These are phyloP conservation scores for Orbilia ellipsospora DNA, from an alignment of 2,329 filamentous ascomycete species.

Conservation along the genomic window DNA sequence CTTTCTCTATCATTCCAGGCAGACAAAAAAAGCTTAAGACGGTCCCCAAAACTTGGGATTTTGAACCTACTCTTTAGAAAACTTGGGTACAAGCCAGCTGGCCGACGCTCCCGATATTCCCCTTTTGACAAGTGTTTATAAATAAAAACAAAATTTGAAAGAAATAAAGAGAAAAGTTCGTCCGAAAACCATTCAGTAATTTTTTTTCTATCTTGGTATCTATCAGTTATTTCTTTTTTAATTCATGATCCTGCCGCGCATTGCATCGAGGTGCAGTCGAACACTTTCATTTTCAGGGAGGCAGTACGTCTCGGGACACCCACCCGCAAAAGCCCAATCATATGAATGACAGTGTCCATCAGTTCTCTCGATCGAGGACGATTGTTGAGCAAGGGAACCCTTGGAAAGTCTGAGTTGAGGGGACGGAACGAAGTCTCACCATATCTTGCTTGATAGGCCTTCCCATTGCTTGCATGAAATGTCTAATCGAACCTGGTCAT, in stretches of 20 bases:
- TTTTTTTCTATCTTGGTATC: too few species aligned
- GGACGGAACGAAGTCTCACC: conserved; percentile 45
- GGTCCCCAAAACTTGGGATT: conserved; percentile 51
- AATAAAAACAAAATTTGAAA: conserved; percentile 7
- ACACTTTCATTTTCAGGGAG: conserved; percentile 31
- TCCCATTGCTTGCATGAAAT: conserved; percentile 39
- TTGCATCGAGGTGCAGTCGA: conserved; percentile 11
- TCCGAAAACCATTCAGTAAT: conserved; percentile 9
- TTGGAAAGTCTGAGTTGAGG: conserved; percentile 34
- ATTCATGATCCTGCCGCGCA: conserved; percentile 15
- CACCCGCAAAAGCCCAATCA: conserved; percentile 47
- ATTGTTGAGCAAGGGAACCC: conserved; percentile 35
- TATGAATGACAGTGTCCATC: conserved; percentile 19
- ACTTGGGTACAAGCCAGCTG: conserved; percentile 47
- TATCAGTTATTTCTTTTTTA: not conserved
- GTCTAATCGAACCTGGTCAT: conserved; percentile 53
- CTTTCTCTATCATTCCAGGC: conserved; percentile 53
- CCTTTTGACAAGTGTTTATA: conserved; percentile 18
- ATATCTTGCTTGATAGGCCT: conserved; percentile 13
- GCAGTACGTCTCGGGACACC: conserved; percentile 38
- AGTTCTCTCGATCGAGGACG: conserved; percentile 10
- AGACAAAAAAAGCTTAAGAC: conserved; percentile 53
- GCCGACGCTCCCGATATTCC: conserved; percentile 50
- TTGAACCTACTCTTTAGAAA: conserved; percentile 49
- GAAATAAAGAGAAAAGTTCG: conserved; percentile 26